phyloP scores from a whole-genome alignment of 768 basidiomycete genomes.

The Trametes coccinea region DNA sequence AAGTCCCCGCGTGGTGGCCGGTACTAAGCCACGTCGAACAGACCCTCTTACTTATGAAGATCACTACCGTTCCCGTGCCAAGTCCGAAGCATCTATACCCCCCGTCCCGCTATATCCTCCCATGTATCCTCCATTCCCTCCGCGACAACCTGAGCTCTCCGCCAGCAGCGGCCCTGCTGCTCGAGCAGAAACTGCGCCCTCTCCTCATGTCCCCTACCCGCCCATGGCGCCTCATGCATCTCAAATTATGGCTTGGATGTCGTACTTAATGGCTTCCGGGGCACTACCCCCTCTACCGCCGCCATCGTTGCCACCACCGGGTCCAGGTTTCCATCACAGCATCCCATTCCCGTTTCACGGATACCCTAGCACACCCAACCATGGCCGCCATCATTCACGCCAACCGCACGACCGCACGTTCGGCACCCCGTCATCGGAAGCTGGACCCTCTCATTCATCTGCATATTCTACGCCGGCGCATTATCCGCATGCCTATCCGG shows the following conservation, averaged over 20 bases:
- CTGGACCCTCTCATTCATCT: constrained; percentile 24
- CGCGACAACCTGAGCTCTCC: background rate
- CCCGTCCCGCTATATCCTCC: constrained; percentile 1
- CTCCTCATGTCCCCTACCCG: background rate
- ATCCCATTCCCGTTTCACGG: constrained; percentile 13
- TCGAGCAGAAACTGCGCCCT: background rate
- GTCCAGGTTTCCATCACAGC: constrained; percentile 5
- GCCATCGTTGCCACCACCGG: constrained; percentile 24
- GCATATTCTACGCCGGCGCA: constrained; percentile 40
- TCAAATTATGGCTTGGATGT: constrained; percentile 35
- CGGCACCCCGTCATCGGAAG: constrained; percentile 34
- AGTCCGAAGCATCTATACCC: constrained; percentile 6
- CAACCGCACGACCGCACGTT: constrained; percentile 19
- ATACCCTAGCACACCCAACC: constrained; percentile 23
- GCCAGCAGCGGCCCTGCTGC: background rate
- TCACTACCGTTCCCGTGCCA: background rate
- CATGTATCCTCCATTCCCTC: background rate
- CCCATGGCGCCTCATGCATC: background rate
- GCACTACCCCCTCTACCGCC: constrained; percentile 20
- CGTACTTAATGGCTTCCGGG: constrained; percentile 38
- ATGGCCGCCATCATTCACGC: constrained; percentile 10
- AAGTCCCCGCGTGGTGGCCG: background rate
- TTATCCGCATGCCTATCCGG: constrained; percentile 38
- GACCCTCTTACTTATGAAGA: background rate
- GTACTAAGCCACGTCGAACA: background rate